Conservation (phyloP, 805 yeast genomes). For the Tetrapisispora pingtungensis region DNA sequence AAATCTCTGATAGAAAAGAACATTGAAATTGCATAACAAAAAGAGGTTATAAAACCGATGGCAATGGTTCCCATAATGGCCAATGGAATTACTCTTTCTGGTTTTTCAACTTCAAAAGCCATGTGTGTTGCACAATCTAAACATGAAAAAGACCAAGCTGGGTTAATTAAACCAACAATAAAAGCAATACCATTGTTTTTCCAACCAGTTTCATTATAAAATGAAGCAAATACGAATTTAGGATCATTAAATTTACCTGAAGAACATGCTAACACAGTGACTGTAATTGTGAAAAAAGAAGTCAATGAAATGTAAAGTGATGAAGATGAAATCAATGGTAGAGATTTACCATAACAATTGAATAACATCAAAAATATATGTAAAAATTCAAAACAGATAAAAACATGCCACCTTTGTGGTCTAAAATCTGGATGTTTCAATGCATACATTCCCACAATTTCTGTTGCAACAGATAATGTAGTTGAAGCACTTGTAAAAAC, state of each 20-base stretch:
- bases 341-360: constrained; percentile 45
- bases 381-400: constrained; percentile 41
- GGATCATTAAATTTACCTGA: constrained; percentile 47
- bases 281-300: constrained; percentile 47
- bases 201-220: constrained; percentile 57
- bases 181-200: constrained; percentile 48
- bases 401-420: constrained; percentile 47
- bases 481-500: constrained; percentile 57
- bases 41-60: constrained; percentile 58
- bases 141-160: constrained; percentile 64
- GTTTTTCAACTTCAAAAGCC: constrained; percentile 57
- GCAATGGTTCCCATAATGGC: constrained; percentile 59
- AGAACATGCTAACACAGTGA: constrained; percentile 47
- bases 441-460: constrained; percentile 43
- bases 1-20: constrained; percentile 53
- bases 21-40: constrained; percentile 44
- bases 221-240: constrained; percentile 47
- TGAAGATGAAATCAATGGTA: constrained; percentile 42
- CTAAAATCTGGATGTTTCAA: constrained; percentile 27
- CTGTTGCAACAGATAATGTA: constrained; percentile 45
- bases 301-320: constrained; percentile 45
- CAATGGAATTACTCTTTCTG: constrained; percentile 53
- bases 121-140: constrained; percentile 64
- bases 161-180: constrained; percentile 56
- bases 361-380: constrained; percentile 39